Conservation (phyloP, 208 protist genomes). For the Leishmania lainsoni region DNA sequence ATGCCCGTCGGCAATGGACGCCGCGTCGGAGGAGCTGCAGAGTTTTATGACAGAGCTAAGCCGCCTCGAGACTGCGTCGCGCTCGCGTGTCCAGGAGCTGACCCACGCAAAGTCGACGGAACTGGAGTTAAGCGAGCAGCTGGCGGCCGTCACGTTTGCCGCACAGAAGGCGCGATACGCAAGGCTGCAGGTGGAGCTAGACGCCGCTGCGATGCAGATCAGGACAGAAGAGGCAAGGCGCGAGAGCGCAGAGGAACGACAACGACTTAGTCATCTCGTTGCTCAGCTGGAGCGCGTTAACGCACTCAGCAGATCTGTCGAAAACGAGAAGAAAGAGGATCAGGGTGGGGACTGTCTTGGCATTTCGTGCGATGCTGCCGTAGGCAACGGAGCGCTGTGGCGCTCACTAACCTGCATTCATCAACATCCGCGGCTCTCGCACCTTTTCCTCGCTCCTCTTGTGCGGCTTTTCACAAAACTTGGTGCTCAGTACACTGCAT, state of each 20-base stretch:
- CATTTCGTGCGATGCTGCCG: neutral
- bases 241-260: neutral
- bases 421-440: conserved; percentile 1
- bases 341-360: neutral
- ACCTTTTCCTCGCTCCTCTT: neutral
- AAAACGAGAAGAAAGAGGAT: too few relatives aligned
- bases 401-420: neutral
- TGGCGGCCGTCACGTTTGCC: neutral
- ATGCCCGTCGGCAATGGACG: neutral
- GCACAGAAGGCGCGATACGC: conserved; percentile 11
- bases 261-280: neutral
- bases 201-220: neutral
- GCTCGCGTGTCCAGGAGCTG: conserved; percentile 8
- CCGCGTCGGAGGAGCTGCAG: neutral
- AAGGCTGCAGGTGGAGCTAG: conserved; percentile 23
- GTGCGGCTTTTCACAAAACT: neutral
- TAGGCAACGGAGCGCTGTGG: neutral
- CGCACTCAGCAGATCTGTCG: neutral
- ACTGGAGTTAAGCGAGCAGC: neutral
- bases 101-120: conserved; percentile 9
- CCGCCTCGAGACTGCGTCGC: conserved; percentile 16
- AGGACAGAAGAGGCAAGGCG: neutral
- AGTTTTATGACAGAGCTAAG: conserved; percentile 33
- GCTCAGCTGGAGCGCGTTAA: neutral
- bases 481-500: neutral